These are phyloP conservation scores for Hypoxylon crocopeplum DNA, from an alignment of 495 filamentous ascomycete species.

Conservation along the genomic window DNA sequence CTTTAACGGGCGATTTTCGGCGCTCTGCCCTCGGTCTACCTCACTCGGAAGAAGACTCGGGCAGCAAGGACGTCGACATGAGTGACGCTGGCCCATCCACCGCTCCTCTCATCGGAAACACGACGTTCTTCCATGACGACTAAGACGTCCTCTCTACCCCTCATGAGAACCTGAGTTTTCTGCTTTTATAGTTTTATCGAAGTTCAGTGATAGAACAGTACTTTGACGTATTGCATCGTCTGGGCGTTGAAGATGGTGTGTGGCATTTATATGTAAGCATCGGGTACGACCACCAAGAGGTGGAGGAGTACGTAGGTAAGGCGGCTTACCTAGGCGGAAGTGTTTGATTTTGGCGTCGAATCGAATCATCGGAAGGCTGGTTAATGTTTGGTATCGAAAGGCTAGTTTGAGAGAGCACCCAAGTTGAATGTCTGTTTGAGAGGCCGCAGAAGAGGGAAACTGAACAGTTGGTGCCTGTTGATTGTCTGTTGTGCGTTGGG, in stretches of 20 bases:
- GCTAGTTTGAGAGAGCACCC: too few relatives aligned
- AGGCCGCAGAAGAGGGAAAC: too few relatives aligned
- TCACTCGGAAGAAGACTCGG: conserved; percentile 31
- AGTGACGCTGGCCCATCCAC: conserved; percentile 55
- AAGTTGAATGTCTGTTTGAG: too few relatives aligned
- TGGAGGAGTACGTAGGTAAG: conserved; percentile 2
- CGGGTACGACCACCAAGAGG: conserved; percentile 9
- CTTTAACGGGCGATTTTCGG: conserved; percentile 47
- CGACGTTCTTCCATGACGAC: conserved; percentile 57
- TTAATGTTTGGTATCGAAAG: conserved; percentile 8
- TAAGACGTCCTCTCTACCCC: conserved; percentile 21
- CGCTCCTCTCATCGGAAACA: conserved; percentile 45
- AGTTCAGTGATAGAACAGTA: conserved; percentile 17
- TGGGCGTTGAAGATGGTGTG: conserved; percentile 33
- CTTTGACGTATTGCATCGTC: conserved; percentile 33
- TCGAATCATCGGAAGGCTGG: conserved; percentile 6
- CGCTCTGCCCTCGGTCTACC: conserved; percentile 26
- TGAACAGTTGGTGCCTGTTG: too few relatives aligned
- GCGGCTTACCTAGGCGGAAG: not conserved
- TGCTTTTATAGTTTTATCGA: conserved; percentile 11
- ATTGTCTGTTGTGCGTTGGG: too few relatives aligned
- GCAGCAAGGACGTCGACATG: conserved; percentile 53
- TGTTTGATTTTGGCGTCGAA: too few relatives aligned
- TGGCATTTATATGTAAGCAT: conserved; percentile 34
- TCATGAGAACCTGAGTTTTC: conserved; percentile 38